Conservation (phyloP, 192 early-diverging fungal species). For the Rhizophagus sp. region DNA sequence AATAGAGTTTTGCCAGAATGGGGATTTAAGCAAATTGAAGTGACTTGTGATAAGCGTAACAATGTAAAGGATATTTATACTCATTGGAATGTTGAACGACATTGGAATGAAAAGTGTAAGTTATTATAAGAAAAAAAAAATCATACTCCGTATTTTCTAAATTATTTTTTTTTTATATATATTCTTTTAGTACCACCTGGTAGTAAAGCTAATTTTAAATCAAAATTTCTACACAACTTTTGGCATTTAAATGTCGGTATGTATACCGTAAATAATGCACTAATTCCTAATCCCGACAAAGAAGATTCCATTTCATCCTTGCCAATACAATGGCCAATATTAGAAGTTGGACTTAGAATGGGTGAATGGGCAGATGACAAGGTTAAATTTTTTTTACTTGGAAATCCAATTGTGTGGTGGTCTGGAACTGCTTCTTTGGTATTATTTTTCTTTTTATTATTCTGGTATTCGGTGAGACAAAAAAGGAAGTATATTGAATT, state of each 20-base stretch:
- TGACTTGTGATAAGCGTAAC: constrained; percentile 78
- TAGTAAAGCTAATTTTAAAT: constrained; percentile 58
- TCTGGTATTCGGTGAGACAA: constrained; percentile 62
- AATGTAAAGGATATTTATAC: constrained; percentile 60
- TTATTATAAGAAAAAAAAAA: neutral
- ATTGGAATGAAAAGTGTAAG: constrained; percentile 75
- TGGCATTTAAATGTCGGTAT: constrained; percentile 90
- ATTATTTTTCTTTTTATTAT: constrained; percentile 44
- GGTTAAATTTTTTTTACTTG: constrained; percentile 92
- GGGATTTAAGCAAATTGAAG: constrained; percentile 95
- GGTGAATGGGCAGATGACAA: constrained; percentile 85
- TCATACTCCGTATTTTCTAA: neutral
- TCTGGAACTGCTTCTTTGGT: constrained; percentile 54
- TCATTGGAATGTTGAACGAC: constrained; percentile 93
- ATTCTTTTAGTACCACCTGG: constrained; percentile 69
- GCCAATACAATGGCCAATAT: constrained; percentile 89
- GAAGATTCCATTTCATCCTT: constrained; percentile 78
- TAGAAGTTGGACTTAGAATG: constrained; percentile 87
- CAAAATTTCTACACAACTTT: constrained; percentile 83
- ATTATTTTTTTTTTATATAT: neutral
- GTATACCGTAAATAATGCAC: constrained; percentile 96
- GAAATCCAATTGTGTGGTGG: constrained; percentile 95
- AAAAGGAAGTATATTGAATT: constrained; percentile 65
- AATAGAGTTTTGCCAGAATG: constrained; percentile 87
- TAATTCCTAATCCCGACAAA: constrained; percentile 91